Evolutionary conservation across 345 rosid species (phyloP), one percentile per base, ranked within the genome.

Genomic region (Eucalyptus decipiens): DNA sequence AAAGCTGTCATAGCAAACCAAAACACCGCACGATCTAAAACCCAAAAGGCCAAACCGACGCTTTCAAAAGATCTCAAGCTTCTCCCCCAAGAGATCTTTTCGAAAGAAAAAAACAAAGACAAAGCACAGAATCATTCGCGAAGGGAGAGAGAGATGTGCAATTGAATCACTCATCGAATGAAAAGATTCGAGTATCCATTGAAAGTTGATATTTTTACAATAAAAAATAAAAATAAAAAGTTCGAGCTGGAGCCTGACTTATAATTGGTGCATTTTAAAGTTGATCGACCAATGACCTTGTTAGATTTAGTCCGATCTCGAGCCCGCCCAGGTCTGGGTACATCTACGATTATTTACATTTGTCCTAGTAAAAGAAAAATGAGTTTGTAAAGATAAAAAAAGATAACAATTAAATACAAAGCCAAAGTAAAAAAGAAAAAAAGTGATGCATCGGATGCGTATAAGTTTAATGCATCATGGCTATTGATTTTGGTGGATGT

Each of bases 371-470:
- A 34, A 67, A n/a, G 40, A 67, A 67, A 67, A 14, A n/a, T 67
- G 2, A 67, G 76, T 67, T 67, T 8, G 11, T 67, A 67, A 67
- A n/a, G 76, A 67, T 67, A 15, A 65, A n/a, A n/a, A 65, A 3
- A 15, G 21, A 67, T 14, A n/a, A 60, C 69, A 60, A 60, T 60
- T 24, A 56, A 56, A 24, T 4, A 30, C 8, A 30, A 65, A n/a
- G 7, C 9, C 32, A 0, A 26, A 65, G 18, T n/a, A 15, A 65
- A n/a, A n/a, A 15, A 56, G 0, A 4, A 15, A n/a, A 5, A 7
- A 65, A 15, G 7, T 28, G 8, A 28, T 28, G 17, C 17, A 60
- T 1, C 0, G 8, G 16, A 60, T 28, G 1, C 7, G 7, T 12
- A 11, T 28, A 28, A 60, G n/a, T 13, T 60, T 3, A 26, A 60